Evolutionary conservation across 2,329 filamentous ascomycete species (phyloP), one percentile per base, ranked within the genome.

Genomic region (Exophiala spinifera): DNA sequence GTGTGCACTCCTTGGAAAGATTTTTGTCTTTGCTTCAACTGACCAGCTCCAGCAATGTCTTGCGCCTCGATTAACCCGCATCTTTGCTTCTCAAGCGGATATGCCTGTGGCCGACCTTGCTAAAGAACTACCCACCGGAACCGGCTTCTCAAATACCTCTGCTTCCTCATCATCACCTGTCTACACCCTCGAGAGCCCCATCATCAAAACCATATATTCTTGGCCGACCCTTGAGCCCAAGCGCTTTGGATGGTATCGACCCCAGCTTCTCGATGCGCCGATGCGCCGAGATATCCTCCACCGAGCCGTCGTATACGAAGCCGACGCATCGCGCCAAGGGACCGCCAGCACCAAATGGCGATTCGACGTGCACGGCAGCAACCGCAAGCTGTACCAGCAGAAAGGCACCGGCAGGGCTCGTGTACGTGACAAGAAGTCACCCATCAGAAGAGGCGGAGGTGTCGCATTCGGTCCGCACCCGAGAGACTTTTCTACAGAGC

Each of bases 201-300:
- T 95, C 53, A 83, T 88, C 51, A 81, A 92, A 58, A 97, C 92
- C 51, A 83, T 96, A 72, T 91, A 96, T 82, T 78, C 79, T 69
- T 99, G 97, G 76, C 94, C 94, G 33, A 83, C 85, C 10, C 84
- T 96, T 73, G 91, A 96, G 72, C 94, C 94, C 20, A 77, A 84
- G 46, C 79, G 83, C 47, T 87, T 95, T 70, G 83, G 89, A 68
- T 74, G 83, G 65, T 97, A 91, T 78, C 85, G 88, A 37, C 77
- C 84, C 57, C 87, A 88, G 66, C 90, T 96, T 72, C 87, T 99
- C 42, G 78, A 88, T 68, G 83, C 97, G 31, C 94, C 94, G 2
- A 80, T 96, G 44, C 88, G 94, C 56, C 86, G 87, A 70, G 94
- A 99, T 71, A 84, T 99, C 61, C 85, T 99, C 50, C 92, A 99